Evolutionary conservation across 2,329 filamentous ascomycete genomes (phyloP).

Genomic region (Geosmithia morbida): DNA sequence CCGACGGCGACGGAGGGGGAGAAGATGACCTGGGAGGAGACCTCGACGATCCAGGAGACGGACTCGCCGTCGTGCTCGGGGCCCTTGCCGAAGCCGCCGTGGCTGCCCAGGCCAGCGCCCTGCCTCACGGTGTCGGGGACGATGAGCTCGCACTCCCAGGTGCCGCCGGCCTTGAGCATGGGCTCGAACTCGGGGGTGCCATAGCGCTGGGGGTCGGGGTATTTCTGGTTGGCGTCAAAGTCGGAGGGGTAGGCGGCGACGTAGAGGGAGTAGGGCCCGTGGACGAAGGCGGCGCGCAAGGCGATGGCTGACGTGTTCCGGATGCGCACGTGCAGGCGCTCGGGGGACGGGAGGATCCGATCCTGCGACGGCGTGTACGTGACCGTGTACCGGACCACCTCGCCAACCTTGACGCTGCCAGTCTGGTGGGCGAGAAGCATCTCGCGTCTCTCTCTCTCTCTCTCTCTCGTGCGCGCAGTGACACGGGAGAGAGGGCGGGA

Average conservation of each 20-base stretch:
- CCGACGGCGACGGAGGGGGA: slow-evolving; percentile 76
- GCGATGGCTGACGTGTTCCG: slow-evolving; percentile 87
- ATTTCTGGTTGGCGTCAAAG: slow-evolving; percentile 73
- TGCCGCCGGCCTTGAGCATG: slow-evolving; percentile 85
- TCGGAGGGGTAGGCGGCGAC: slow-evolving; percentile 71
- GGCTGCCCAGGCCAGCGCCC: slow-evolving; percentile 34
- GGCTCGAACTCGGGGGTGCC: slow-evolving; percentile 87
- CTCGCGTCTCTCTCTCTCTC: background rate
- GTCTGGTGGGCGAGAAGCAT: slow-evolving; percentile 91
- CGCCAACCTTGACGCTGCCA: slow-evolving; percentile 85
- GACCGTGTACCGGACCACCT: slow-evolving; percentile 81
- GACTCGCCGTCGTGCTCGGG: slow-evolving; percentile 34
- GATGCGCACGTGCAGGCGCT: slow-evolving; percentile 69
- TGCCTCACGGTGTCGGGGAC: slow-evolving; percentile 69
- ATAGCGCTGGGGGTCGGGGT: slow-evolving; percentile 52
- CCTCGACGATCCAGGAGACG: slow-evolving; percentile 79
- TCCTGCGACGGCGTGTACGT: slow-evolving; percentile 85
- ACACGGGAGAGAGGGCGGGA: background rate
- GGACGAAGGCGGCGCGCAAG: slow-evolving; percentile 85
- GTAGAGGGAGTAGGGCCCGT: slow-evolving; percentile 86
- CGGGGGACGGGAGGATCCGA: slow-evolving; percentile 76
- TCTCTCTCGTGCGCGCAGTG: background rate
- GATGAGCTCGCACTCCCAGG: slow-evolving; percentile 65
- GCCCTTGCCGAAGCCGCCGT: slow-evolving; percentile 29
- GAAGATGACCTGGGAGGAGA: slow-evolving; percentile 87